Evolutionary conservation across 2,329 filamentous ascomycete species (phyloP).

Genomic region (Fusarium nematophilum): DNA sequence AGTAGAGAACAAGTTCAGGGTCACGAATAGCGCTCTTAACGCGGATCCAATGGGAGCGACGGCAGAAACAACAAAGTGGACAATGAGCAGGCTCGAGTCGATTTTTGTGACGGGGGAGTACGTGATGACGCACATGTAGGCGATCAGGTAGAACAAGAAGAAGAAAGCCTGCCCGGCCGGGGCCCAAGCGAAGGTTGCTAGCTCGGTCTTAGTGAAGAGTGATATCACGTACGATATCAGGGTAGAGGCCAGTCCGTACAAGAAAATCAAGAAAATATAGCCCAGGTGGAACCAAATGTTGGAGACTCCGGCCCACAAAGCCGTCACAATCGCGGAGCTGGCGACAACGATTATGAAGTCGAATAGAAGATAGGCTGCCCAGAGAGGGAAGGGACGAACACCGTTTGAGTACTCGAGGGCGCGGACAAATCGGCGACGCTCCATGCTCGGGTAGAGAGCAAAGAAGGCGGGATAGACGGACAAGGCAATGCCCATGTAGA

Average conservation of each 20-base stretch:
- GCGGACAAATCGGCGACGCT: slow-evolving; percentile 13
- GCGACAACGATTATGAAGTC: slow-evolving; percentile 69
- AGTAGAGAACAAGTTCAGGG: neutral
- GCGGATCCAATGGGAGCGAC: slow-evolving; percentile 73
- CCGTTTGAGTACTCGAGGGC: slow-evolving; percentile 21
- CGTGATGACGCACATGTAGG: slow-evolving; percentile 68
- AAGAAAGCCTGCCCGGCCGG: slow-evolving; percentile 64
- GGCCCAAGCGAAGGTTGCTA: slow-evolving; percentile 86
- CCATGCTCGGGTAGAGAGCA: slow-evolving; percentile 11
- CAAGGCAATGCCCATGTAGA: slow-evolving; percentile 78
- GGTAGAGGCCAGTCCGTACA: slow-evolving; percentile 84
- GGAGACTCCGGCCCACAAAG: slow-evolving; percentile 74
- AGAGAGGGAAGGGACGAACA: slow-evolving; percentile 2
- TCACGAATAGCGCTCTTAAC: slow-evolving; percentile 62
- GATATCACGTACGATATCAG: slow-evolving; percentile 85
- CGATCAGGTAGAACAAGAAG: slow-evolving; percentile 7
- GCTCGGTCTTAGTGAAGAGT: slow-evolving; percentile 80
- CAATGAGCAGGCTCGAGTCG: slow-evolving; percentile 73
- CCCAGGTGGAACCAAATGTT: slow-evolving; percentile 80
- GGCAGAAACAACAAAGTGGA: slow-evolving; percentile 79
- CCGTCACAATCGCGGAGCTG: slow-evolving; percentile 73
- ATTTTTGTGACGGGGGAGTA: slow-evolving; percentile 78
- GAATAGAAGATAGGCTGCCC: slow-evolving; percentile 9
- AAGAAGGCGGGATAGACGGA: slow-evolving; percentile 13
- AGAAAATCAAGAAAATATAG: slow-evolving; percentile 82